Evolutionary conservation across 192 early-diverging fungal species (phyloP), one percentile per base, ranked within the genome.

Genomic region (Coemansia sp.): DNA sequence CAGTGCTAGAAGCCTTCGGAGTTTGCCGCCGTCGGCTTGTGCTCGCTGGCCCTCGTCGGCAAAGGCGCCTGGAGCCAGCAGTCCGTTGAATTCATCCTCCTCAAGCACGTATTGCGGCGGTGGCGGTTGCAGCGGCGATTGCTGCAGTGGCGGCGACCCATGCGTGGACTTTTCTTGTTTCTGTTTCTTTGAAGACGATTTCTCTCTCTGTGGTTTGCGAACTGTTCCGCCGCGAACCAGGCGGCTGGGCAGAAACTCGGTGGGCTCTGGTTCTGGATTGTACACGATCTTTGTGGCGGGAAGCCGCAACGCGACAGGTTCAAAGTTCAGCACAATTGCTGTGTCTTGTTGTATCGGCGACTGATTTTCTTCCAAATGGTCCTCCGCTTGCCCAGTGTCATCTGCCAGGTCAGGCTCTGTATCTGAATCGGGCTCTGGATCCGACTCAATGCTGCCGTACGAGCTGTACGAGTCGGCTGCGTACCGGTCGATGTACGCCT

Each of bases 11-110:
- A 74, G 38, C 7, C 63, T 49, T 25, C 56, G 71, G 23, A 73
- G 42, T 48, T 23, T 66, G 55, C 57, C 59, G 54, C 76, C 76
- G 35, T 74, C 76, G 15, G 76, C 71, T 2, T 63, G 43, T 9
- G 71, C 71, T 4, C 62, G 69, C 57, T 79, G 71, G 41, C 70
- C 69, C 17, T 73, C 71, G 40, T 79, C 76, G 53, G 40, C 76
- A 8, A 64, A 50, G 3, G 76, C 76, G n/a, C 76, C 76, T 2
- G 67, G 71, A 15, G 76, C 76, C 29, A 79, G 33, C 57, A 79
- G 59, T 0, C 76, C 76, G 50, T 79, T 79, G 62, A 65, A 70
- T 6, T 70, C 71, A 5, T 79, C 76, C 29, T 54, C 67, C 6
- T 22, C 67, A 14, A 38, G 33, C 33, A 57, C 55, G 13, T 34